Conservation (phyloP, 306 rosid genomes). For the Trifolium subterraneum region DNA sequence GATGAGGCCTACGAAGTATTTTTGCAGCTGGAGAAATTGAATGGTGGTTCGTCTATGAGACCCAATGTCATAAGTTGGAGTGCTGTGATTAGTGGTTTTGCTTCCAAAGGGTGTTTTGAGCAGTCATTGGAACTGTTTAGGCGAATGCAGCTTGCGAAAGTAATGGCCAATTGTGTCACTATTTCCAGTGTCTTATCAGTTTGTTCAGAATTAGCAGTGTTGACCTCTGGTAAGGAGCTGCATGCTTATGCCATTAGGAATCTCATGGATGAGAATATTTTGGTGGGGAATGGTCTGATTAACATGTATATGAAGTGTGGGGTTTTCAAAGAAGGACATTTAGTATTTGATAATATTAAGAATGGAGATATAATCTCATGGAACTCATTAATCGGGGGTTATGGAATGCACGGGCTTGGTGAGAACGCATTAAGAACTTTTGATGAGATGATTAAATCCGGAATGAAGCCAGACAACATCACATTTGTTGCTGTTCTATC, state of each 20-base stretch:
- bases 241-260: constrained; percentile 67
- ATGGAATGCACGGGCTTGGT: constrained; percentile 85
- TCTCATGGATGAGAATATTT: constrained; percentile 61
- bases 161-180: constrained; percentile 66
- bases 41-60: constrained; percentile 36
- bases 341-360: constrained; percentile 59
- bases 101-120: constrained; percentile 58
- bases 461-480: constrained; percentile 68
- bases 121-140: constrained; percentile 73
- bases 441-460: constrained; percentile 58
- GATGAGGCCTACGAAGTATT: constrained; percentile 68
- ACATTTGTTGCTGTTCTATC: constrained; percentile 75
- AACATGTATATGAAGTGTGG: constrained; percentile 88
- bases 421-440: constrained; percentile 66
- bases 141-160: constrained; percentile 70
- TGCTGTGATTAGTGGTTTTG: constrained; percentile 71
- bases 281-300: constrained; percentile 80
- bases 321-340: constrained; percentile 61
- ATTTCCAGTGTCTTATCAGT: constrained; percentile 72
- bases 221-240: constrained; percentile 74
- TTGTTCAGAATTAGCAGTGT: constrained; percentile 70
- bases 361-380: constrained; percentile 72
- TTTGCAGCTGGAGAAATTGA: constrained; percentile 54
- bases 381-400: constrained; percentile 83
- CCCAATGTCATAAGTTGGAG: constrained; percentile 91